Evolutionary conservation across 371 early-diverging fungal genomes (phyloP), one percentile per base, ranked within the genome.

Genomic region (Mucor plumbeus): DNA sequence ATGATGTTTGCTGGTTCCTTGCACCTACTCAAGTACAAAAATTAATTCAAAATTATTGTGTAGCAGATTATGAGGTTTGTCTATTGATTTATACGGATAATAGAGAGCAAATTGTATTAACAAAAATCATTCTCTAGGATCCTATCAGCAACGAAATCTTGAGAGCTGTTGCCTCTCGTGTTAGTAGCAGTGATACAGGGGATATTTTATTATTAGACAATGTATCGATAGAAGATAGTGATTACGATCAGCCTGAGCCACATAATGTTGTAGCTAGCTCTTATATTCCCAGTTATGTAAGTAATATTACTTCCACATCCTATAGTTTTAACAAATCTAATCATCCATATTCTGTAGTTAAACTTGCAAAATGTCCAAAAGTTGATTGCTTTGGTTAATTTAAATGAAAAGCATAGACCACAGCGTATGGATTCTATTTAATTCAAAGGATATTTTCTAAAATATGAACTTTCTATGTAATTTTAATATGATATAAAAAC

Each of bases 1-100:
- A 95, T 62, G 97, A 97, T 73, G 95, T 96, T 54, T 98, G 97
- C 82, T 95, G 94, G 89, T 79, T 95, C 75, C 82, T 99, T 67
- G 95, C 94, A 64, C 92, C 95, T 4, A 90, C 94, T 4, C 97
- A 98, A 82, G 92, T 98, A 71, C 95, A 96, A 78, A 98, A 98
- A 83, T 78, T 99, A 50, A 89, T 98, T 60, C 89, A 92, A 58
- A 87, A 85, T 74, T 94, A 92, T 76, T 85, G 81, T 59, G 88
- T 89, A 53, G 86, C 90, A 10, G 92, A 93, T 71, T 93, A 92
- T 73, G 92, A 93, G 75, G 87, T 85, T 67, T 61, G 43, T 36
- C 7, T 38, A 13, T 35, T 10, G n/a, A 17, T 48, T 5, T 48
- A 5, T 4, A 40, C 3, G 13, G 41, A 43, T 5, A 43, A 15